Percentiles rank a stretch among this genome's conserved stretches.
phyloP scores from a whole-genome alignment of 495 filamentous ascomycete species.

The Acidiella bohemica region DNA sequence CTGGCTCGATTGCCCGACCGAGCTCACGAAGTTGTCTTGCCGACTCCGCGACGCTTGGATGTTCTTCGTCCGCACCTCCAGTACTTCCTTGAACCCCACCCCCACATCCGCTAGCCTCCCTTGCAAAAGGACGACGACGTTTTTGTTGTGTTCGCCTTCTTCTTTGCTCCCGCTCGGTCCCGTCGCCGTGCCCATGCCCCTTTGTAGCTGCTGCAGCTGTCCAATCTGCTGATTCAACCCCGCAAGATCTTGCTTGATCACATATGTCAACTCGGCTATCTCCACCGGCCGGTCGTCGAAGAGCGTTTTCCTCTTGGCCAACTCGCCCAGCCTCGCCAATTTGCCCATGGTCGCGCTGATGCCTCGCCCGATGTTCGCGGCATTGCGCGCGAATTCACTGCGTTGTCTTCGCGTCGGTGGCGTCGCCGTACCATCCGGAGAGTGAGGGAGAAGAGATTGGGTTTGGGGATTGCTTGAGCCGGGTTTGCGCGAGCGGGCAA shows the following conservation, averaged over 20 bases:
- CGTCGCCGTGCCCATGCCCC: conserved; percentile 48
- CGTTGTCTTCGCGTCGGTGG: conserved; percentile 29
- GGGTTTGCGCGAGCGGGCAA: conserved; percentile 24
- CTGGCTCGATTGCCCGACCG: conserved; percentile 57
- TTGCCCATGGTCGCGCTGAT: conserved; percentile 91
- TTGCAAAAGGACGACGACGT: conserved; percentile 85
- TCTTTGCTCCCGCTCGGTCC: conserved; percentile 24
- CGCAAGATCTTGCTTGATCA: conserved; percentile 95
- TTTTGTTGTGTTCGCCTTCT: conserved; percentile 77
- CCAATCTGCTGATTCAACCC: conserved; percentile 79
- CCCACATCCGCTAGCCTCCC: conserved; percentile 89
- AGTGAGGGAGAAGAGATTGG: conserved; percentile 66
- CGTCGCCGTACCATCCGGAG: conserved; percentile 50
- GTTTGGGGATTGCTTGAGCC: conserved; percentile 54
- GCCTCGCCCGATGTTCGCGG: conserved; percentile 73
- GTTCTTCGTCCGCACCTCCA: conserved; percentile 95
- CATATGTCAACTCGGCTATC: conserved; percentile 88
- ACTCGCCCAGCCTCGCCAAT: conserved; percentile 76
- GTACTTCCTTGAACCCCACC: conserved; percentile 90
- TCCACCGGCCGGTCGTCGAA: conserved; percentile 95
- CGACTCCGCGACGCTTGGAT: conserved; percentile 85
- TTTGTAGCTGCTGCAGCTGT: conserved; percentile 56
- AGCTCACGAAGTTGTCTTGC: conserved; percentile 92
- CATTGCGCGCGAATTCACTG: conserved; percentile 79
- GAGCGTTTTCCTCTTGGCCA: conserved; percentile 90